Percentiles rank a stretch among this genome's conserved stretches.
Conservation (phyloP, 1,284 basidiomycete species). For the Mycosarcoma mackinlayi region DNA sequence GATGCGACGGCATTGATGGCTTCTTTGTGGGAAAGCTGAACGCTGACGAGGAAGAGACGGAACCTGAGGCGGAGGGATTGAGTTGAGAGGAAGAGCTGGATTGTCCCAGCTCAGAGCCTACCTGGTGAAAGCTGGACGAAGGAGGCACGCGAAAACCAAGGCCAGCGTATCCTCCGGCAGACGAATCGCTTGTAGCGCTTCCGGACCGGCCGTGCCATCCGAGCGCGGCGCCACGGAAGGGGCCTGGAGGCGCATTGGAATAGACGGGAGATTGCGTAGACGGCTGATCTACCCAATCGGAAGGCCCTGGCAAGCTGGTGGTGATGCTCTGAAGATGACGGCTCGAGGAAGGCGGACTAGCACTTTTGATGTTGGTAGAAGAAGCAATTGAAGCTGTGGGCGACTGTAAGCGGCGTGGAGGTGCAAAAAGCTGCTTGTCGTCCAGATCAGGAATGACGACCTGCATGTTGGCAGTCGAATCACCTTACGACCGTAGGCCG, state of each 20-base stretch:
- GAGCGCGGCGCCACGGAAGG: constrained; percentile 50
- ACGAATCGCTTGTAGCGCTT: constrained; percentile 48
- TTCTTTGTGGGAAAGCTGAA: constrained; percentile 38
- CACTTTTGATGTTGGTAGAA: constrained; percentile 15
- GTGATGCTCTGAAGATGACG: constrained; percentile 45
- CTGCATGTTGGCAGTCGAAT: constrained; percentile 38
- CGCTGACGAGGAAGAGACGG: constrained; percentile 17
- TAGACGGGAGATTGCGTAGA: constrained; percentile 30
- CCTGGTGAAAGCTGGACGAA: constrained; percentile 4
- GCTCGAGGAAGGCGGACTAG: constrained; percentile 36
- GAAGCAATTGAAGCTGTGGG: constrained; percentile 19
- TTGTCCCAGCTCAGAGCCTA: constrained; percentile 6
- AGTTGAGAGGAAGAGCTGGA: constrained; percentile 12
- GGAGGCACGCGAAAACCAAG: constrained; percentile 31
- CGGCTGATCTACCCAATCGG: constrained; percentile 16
- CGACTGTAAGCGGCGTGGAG: constrained; percentile 33
- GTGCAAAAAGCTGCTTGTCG: constrained; percentile 53
- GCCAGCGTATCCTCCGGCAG: constrained; percentile 42
- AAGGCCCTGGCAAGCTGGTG: constrained; percentile 5
- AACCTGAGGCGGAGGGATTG: constrained; percentile 9
- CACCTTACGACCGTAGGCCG: neutral
- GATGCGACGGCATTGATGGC: constrained; percentile 27
- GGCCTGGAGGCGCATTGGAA: constrained; percentile 28
- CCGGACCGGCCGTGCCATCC: constrained; percentile 48
- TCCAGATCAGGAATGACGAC: constrained; percentile 66